Percentiles rank a stretch among this genome's conserved stretches.
phyloP scores from a whole-genome alignment of 2,329 filamentous ascomycete species.

The Fusarium sp. region DNA sequence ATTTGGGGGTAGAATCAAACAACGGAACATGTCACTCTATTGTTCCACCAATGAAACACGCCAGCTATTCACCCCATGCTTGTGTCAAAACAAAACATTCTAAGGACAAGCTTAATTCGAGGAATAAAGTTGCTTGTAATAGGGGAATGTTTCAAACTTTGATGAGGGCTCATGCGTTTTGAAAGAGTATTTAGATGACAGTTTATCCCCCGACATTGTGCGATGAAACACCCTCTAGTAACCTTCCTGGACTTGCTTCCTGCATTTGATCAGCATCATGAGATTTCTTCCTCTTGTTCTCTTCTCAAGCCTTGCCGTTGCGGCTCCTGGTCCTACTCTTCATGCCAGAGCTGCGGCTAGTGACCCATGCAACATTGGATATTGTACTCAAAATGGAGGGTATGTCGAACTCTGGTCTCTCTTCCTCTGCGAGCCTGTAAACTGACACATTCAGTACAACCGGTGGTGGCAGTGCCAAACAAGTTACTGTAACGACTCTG shows the following conservation, averaged over 20 bases:
- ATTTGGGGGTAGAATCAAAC: conserved; percentile 1
- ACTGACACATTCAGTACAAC: conserved; percentile 21
- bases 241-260: accelerated
- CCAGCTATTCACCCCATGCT: accelerated
- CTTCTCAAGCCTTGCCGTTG: conserved; percentile 12
- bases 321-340: conserved; percentile 18
- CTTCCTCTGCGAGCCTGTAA: accelerated
- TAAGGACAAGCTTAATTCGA: background rate
- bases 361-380: conserved; percentile 35
- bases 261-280: background rate
- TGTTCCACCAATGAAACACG: conserved; percentile 13
- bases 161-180: background rate
- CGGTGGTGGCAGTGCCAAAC: conserved; percentile 30
- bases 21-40: background rate
- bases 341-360: conserved; percentile 26
- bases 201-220: background rate
- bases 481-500: conserved; percentile 38
- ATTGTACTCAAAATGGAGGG: conserved; percentile 46
- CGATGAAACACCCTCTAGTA: accelerated
- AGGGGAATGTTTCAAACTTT: background rate
- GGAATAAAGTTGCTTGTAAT: background rate
- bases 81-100: background rate
- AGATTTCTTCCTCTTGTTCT: background rate
- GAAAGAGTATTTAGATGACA: background rate
- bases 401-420: background rate